Base-by-base conservation (phyloP, 805 yeast genomes). In the Yarrowia hollandica region DNA sequence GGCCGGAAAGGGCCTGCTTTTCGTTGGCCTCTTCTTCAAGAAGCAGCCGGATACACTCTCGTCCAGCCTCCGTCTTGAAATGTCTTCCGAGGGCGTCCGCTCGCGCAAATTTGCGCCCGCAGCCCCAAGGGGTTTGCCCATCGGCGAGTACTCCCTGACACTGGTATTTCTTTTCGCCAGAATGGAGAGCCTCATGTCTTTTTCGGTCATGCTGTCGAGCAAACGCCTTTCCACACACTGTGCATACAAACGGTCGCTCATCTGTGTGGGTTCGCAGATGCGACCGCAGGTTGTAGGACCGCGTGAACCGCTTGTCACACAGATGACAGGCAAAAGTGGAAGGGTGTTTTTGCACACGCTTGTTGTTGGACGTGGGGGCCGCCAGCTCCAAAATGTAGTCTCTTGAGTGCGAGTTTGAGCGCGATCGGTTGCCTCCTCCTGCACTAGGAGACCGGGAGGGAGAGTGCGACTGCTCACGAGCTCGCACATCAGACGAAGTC, bases 211-310 rank as follows among this genome's bases (percentile, higher is more conserved):
- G 92, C 59, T 84, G 82, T 18, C 94, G 75, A 2, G 92, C 90
- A 76, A 87, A 87, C 9, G 83, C 80, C 68, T 84, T 82, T 16
- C 79, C 75, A 69, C 94, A 87, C 59, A 76, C 75, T 16, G 79
- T 71, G 68, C 94, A 87, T 44, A 78, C 77, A 72, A 75, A 86
- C 5, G 94, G 94, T 60, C 85, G 81, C 52, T 84, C 91, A 48
- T 79, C 77, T 5, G 89, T 83, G 69, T 87, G 99, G 0, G 98
- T 92, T 61, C 97, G 77, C 68, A 88, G 75, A 72, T 92, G 99
- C 0, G 96, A 88, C 65, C 92, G 89, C 64, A 92, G 76, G 69
- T 94, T 94, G 71, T 94, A 94, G 0, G 97, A 96, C 59, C 98
- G 75, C 1, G 98, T 92, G 70, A 92, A 92, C 50, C 85, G 75